Conservation (phyloP, 495 filamentous ascomycete species). For the Podospora fimiseda region DNA sequence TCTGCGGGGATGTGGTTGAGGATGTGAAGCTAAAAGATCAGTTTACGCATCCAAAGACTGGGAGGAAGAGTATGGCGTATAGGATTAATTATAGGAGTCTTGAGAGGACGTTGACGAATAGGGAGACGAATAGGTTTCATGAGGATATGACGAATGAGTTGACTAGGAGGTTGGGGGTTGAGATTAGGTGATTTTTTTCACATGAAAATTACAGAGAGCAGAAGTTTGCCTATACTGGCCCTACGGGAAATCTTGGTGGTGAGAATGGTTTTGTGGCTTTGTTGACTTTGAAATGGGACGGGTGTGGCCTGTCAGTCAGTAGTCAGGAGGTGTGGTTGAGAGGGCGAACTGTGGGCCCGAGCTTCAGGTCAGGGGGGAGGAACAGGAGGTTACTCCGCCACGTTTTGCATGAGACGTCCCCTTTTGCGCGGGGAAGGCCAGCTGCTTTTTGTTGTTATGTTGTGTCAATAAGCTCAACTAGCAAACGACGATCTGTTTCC, state of each 20-base stretch:
- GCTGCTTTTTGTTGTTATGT: too few relatives aligned
- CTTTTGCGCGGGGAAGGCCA: neutral
- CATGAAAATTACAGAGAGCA: too few relatives aligned
- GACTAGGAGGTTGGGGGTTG: conserved; percentile 65
- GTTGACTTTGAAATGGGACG: too few relatives aligned
- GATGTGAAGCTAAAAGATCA: conserved; percentile 74
- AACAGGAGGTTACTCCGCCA: neutral
- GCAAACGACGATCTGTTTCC: too few relatives aligned
- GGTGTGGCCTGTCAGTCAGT: too few relatives aligned
- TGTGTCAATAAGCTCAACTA: too few relatives aligned
- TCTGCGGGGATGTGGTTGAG: conserved; percentile 77
- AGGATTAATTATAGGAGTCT: conserved; percentile 86
- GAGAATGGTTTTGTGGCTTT: neutral
- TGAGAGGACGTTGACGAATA: conserved; percentile 79
- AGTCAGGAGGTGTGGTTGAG: neutral
- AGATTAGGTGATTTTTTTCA: conserved; percentile 54
- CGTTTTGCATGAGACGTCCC: neutral
- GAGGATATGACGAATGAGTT: conserved; percentile 54
- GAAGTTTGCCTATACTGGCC: too few relatives aligned
- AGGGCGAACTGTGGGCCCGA: neutral
- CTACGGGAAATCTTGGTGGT: neutral
- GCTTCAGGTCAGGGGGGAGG: neutral
- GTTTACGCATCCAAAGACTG: conserved; percentile 84
- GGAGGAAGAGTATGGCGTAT: conserved; percentile 79
- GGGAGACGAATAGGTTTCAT: conserved; percentile 72